These are phyloP conservation scores for Aspergillus incahuasiensis DNA, from an alignment of 495 filamentous ascomycete species.

Conservation along the genomic window DNA sequence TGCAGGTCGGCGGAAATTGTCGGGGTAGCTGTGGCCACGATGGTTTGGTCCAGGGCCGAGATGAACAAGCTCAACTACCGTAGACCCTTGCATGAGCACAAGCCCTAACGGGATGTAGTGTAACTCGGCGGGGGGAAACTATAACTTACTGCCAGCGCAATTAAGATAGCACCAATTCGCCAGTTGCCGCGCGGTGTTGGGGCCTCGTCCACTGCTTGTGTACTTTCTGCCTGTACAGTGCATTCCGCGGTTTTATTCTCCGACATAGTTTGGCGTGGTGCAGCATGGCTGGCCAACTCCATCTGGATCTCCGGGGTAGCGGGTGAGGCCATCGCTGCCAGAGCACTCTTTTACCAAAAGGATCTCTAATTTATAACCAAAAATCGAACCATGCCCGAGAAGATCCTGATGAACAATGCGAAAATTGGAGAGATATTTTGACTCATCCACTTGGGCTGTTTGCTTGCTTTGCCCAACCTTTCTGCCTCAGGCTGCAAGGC, in stretches of 20 bases:
- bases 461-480: neutral
- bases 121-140: neutral
- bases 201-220: neutral
- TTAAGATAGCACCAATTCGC: slow-evolving; percentile 22
- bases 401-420: neutral
- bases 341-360: neutral
- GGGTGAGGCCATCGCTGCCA: neutral
- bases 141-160: slow-evolving; percentile 26
- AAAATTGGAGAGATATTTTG: neutral
- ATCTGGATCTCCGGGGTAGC: slow-evolving; percentile 1
- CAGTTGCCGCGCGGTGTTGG: slow-evolving; percentile 16
- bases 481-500: neutral
- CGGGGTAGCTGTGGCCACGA: slow-evolving; percentile 58
- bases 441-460: neutral
- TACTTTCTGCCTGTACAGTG: neutral
- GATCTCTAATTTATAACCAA: neutral
- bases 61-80: slow-evolving; percentile 51
- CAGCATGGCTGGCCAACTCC: neutral
- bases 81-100: slow-evolving; percentile 5
- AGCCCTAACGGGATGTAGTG: neutral
- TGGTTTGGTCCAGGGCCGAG: slow-evolving; percentile 59
- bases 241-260: neutral
- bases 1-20: slow-evolving; percentile 54
- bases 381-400: neutral
- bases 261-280: neutral